Evolutionary conservation across 805 yeast species (phyloP).

Genomic region (Citeromyces nyonsensis): DNA sequence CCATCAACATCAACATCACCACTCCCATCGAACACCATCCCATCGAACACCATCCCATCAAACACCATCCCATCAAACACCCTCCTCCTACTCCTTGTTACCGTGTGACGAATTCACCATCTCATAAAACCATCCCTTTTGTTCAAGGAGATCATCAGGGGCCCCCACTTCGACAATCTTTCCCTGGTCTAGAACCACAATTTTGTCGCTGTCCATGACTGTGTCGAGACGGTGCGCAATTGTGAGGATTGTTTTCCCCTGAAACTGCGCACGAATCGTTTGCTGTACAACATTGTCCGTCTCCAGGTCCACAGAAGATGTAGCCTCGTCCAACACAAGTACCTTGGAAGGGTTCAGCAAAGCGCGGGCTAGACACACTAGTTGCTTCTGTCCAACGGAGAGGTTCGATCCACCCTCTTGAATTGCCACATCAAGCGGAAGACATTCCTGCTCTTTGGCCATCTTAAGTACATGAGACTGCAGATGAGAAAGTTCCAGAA

Average conservation of each 20-base stretch:
- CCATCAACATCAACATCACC: too few relatives aligned
- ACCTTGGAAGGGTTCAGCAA: conserved; percentile 47
- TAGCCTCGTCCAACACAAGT: conserved; percentile 70
- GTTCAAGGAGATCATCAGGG: conserved; percentile 49
- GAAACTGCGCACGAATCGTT: conserved; percentile 62
- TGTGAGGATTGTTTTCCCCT: conserved; percentile 65
- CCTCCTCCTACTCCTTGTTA: too few relatives aligned
- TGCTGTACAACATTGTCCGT: conserved; percentile 68
- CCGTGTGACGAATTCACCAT: too few relatives aligned
- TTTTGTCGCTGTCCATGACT: conserved; percentile 66
- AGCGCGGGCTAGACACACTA: conserved; percentile 74
- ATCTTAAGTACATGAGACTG: conserved; percentile 42
- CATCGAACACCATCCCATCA: too few relatives aligned
- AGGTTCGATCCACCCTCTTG: conserved; percentile 40
- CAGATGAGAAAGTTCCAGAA: conserved; percentile 64
- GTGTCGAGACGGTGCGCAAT: conserved; percentile 80
- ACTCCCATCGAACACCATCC: too few relatives aligned
- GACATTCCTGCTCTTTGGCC: conserved; percentile 22
- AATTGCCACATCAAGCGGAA: conserved; percentile 11
- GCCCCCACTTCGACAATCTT: conserved; percentile 63
- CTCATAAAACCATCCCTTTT: conserved; percentile 22
- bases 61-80: too few relatives aligned
- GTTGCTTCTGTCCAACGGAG: conserved; percentile 80
- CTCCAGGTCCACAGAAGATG: conserved; percentile 81
- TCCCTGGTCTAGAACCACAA: conserved; percentile 65